A percentile compares a stretch with the other conserved stretches of the same genome.
Conservation (phyloP, 2,329 filamentous ascomycete species). For the Fusarium devonianum region DNA sequence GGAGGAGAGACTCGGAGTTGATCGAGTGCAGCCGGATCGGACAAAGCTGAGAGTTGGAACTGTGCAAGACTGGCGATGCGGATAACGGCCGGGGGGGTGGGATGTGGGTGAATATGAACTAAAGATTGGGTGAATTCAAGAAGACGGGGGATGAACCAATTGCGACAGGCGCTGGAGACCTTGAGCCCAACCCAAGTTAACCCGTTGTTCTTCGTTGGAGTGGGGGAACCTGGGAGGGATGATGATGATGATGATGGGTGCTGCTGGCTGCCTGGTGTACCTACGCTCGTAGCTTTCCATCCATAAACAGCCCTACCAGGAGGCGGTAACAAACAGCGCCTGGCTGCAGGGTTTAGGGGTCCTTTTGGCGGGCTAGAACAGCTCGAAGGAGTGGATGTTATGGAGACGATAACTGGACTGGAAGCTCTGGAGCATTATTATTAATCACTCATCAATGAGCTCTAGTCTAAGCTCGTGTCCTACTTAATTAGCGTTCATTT, state of each 20-base stretch:
- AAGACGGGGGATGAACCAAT: constrained; percentile 19
- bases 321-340: constrained; percentile 1
- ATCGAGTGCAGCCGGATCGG: constrained; percentile 6
- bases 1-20: not conserved
- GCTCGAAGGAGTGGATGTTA: not conserved
- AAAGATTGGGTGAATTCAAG: constrained; percentile 12
- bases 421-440: constrained; percentile 11
- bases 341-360: constrained; percentile 18
- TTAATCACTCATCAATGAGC: not conserved
- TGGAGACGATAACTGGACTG: no score
- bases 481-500: no score
- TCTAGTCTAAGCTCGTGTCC: no score
- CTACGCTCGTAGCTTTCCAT: no score
- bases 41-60: constrained; percentile 8
- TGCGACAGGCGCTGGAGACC: constrained; percentile 14
- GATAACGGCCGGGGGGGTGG: constrained; percentile 5
- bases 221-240: constrained; percentile 3
- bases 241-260: constrained; percentile 2
- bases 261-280: constrained; percentile 37
- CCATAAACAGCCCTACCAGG: constrained; percentile 18
- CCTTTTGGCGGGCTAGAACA: constrained; percentile 1
- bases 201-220: constrained; percentile 5
- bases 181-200: constrained; percentile 21
- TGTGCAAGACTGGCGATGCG: constrained; percentile 14
- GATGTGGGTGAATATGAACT: constrained; percentile 14